phyloP scores from a whole-genome alignment of 768 basidiomycete species.

The Mrakia gelida region DNA sequence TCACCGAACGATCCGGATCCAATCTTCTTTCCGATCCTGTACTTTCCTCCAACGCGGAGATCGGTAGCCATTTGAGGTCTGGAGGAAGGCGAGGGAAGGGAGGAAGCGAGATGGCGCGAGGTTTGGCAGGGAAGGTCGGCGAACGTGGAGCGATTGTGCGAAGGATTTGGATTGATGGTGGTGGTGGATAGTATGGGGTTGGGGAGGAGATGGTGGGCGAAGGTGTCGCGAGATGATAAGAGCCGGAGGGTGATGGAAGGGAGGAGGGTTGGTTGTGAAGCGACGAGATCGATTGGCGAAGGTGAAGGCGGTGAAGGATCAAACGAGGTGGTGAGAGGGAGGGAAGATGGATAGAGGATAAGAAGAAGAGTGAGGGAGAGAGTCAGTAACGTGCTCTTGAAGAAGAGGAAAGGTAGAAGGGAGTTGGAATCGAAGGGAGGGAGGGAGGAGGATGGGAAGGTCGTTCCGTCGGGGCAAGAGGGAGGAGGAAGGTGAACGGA shows the following conservation, averaged over 20 bases:
- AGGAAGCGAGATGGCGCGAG: background rate
- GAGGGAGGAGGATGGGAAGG: background rate
- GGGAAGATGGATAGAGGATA: background rate
- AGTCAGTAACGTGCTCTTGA: background rate
- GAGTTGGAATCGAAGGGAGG: background rate
- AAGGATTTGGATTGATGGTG: background rate
- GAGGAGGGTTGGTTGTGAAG: background rate
- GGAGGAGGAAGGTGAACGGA: too few species aligned
- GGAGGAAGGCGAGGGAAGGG: background rate
- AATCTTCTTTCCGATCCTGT: slow-evolving; percentile 34
- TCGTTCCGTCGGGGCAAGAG: too few species aligned
- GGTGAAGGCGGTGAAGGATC: background rate
- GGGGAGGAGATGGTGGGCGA: background rate
- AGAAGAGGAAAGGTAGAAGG: too few species aligned
- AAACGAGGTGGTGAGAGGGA: background rate
- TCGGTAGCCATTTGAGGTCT: slow-evolving; percentile 33
- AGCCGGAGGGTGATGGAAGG: background rate
- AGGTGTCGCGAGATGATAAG: background rate
- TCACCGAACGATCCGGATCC: slow-evolving; percentile 32
- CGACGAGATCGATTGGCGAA: background rate
- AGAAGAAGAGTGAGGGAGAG: background rate
- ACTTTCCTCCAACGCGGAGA: slow-evolving; percentile 34
- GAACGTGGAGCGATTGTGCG: background rate
- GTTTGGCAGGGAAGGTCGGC: background rate
- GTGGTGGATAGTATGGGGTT: background rate